Conservation (phyloP, 2,329 filamentous ascomycete species). For the Scytalidium sp. region DNA sequence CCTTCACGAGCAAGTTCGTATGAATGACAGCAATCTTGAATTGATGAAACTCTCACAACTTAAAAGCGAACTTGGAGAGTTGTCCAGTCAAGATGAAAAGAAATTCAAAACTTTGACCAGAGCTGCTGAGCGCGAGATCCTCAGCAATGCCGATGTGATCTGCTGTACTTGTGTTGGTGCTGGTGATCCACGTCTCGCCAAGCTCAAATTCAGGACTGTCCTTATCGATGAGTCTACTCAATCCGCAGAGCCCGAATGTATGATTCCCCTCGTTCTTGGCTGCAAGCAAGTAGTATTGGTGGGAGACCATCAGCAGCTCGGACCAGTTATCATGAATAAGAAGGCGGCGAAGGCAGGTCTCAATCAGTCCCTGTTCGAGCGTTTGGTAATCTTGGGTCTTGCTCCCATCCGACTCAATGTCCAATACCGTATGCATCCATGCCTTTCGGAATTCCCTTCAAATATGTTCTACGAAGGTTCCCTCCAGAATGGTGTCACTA, state of each 20-base stretch:
- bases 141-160: conserved; percentile 94
- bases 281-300: conserved; percentile 99
- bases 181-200: conserved; percentile 88
- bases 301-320: conserved; percentile 95
- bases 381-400: conserved; percentile 86
- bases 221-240: conserved; percentile 98
- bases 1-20: conserved; percentile 92
- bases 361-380: conserved; percentile 98
- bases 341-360: conserved; percentile 96
- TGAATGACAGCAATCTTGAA: conserved; percentile 95
- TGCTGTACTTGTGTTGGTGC: conserved; percentile 99
- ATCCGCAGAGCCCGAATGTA: conserved; percentile 96
- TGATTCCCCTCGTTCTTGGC: conserved; percentile 95
- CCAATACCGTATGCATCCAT: conserved; percentile 99
- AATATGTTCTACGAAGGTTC: conserved; percentile 99
- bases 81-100: conserved; percentile 96
- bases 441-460: conserved; percentile 92
- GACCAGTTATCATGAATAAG: conserved; percentile 99
- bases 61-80: conserved; percentile 85
- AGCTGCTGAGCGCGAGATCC: conserved; percentile 89
- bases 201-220: conserved; percentile 98
- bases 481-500: conserved; percentile 92
- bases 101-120: conserved; percentile 96
- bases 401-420: conserved; percentile 91
- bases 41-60: conserved; percentile 89